These are phyloP conservation scores for Hypoxylon sp. DNA, from an alignment of 2,329 filamentous ascomycete genomes.

Conservation along the genomic window DNA sequence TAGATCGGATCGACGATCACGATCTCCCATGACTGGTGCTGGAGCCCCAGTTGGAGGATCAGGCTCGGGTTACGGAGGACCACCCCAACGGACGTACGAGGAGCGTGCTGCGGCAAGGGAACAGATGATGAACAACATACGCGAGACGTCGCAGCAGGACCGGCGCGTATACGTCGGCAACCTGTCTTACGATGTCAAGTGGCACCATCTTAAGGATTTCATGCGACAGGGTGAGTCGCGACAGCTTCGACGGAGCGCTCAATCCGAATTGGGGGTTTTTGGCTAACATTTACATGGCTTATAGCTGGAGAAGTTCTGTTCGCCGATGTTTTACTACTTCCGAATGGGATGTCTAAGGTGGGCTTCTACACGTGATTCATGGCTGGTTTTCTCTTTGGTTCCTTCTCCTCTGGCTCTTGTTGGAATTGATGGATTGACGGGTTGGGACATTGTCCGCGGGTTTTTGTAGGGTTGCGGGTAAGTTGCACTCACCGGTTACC, in stretches of 20 bases:
- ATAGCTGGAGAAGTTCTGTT: conserved; percentile 99
- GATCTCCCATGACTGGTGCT: conserved; percentile 87
- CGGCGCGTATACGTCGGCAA: conserved; percentile 99
- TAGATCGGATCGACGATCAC: conserved; percentile 80
- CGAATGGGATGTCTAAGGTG: conserved; percentile 99
- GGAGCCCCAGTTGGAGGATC: conserved; percentile 79
- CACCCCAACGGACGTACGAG: conserved; percentile 83
- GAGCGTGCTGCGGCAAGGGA: conserved; percentile 88
- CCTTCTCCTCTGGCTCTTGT: conserved; percentile 73
- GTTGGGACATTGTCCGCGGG: conserved; percentile 90
- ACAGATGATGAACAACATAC: conserved; percentile 95
- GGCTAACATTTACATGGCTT: conserved; percentile 58
- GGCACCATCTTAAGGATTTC: conserved; percentile 99
- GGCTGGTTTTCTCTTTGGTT: conserved; percentile 85
- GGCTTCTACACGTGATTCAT: conserved; percentile 90
- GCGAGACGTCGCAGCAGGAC: conserved; percentile 97
- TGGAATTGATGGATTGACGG: conserved; percentile 99
- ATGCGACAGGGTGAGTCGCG: conserved; percentile 93
- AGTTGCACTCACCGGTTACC: conserved; percentile 60
- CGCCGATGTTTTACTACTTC: conserved; percentile 98
- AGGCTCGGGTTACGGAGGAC: conserved; percentile 75
- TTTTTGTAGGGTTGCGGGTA: conserved; percentile 99
- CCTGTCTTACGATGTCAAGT: conserved; percentile 99
- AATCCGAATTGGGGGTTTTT: conserved; percentile 48
- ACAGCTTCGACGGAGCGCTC: conserved; percentile 40